Percentiles rank a stretch among this genome's conserved stretches.
Evolutionary conservation across 495 filamentous ascomycete species (phyloP).

Genomic region (Xylaria sp.): DNA sequence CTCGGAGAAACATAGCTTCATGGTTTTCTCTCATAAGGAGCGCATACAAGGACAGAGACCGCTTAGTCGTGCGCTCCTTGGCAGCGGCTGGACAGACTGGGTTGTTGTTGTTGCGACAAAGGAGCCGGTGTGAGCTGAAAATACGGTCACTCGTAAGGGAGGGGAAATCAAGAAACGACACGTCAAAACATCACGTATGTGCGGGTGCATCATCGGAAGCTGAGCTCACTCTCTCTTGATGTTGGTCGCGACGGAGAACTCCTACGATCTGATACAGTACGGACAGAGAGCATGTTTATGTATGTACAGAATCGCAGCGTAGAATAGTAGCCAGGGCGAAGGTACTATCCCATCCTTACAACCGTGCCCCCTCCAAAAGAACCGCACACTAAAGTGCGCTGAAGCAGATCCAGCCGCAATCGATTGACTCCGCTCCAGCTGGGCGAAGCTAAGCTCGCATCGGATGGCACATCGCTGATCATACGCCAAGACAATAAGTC

Average conservation of each 20-base stretch:
- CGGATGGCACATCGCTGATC: slow-evolving; percentile 34
- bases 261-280: slow-evolving; percentile 10
- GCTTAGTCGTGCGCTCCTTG: not conserved
- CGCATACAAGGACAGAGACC: not conserved
- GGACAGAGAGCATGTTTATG: not conserved
- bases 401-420: slow-evolving; percentile 31
- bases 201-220: slow-evolving; percentile 5
- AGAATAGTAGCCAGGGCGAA: not conserved
- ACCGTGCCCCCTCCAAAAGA: slow-evolving; percentile 9
- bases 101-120: not conserved
- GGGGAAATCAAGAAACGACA: slow-evolving; percentile 20
- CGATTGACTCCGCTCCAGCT: slow-evolving; percentile 31
- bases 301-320: not conserved
- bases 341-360: not conserved
- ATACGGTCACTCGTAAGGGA: slow-evolving; percentile 7
- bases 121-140: slow-evolving; percentile 13
- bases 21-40: not conserved
- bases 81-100: not conserved
- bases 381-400: slow-evolving; percentile 3
- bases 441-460: slow-evolving; percentile 32
- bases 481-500: slow-evolving; percentile 41
- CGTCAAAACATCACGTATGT: slow-evolving; percentile 18
- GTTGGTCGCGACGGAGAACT: not conserved
- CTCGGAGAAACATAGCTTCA: slow-evolving; percentile 7
- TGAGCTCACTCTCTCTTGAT: not conserved